Conservation (phyloP, 768 basidiomycete genomes). For the Coprinopsis strossmayeri region DNA sequence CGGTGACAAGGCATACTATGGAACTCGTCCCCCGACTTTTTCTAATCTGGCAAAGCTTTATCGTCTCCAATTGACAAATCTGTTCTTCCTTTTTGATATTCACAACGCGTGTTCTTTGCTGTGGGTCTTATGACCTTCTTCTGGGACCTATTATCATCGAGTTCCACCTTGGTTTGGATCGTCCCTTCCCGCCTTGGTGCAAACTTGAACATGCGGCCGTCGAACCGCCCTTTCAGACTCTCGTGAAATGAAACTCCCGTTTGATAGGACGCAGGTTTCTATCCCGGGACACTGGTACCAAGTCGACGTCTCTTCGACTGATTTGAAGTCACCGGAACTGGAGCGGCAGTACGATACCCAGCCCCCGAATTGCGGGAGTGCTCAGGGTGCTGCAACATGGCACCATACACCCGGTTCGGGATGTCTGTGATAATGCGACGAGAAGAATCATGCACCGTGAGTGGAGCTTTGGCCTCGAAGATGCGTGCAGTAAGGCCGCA, state of each 20-base stretch:
- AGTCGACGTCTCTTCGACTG: constrained; percentile 47
- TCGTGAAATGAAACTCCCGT: no score
- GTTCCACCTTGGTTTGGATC: no score
- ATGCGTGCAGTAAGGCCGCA: no score
- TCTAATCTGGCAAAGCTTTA: no score
- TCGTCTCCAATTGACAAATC: background rate
- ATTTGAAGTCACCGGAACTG: constrained; percentile 49
- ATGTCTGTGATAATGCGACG: constrained; percentile 42
- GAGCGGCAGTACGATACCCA: constrained; percentile 37
- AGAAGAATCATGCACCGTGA: constrained; percentile 34
- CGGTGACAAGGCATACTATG: no score
- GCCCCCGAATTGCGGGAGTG: no score
- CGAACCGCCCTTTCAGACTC: background rate
- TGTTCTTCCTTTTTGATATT: background rate
- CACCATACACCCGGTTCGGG: constrained; percentile 33
- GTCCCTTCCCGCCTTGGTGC: background rate
- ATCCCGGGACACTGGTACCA: constrained; percentile 49
- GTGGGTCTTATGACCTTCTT: background rate
- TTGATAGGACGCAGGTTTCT: no score
- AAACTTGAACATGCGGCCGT: background rate
- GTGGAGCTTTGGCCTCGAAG: no score
- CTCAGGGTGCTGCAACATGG: no score
- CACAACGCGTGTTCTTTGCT: background rate
- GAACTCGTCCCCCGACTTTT: no score
- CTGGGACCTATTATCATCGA: no score